Evolutionary conservation across 345 rosid genomes (phyloP).

Genomic region (Brassica rapa): DNA sequence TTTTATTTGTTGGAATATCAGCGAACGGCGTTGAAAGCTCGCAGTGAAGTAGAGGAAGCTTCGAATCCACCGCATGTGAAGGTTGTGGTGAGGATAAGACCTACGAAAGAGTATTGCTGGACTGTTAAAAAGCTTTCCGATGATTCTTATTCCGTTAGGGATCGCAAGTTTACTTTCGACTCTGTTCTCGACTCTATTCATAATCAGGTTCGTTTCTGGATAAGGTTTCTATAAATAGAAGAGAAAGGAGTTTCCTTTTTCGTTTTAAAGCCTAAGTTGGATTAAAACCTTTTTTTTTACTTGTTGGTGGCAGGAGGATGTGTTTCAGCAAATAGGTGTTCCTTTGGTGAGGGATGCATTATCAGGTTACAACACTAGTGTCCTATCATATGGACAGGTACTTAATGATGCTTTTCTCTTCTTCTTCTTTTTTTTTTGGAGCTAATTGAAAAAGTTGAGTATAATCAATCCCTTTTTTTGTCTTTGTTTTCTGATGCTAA

Average conservation of each 20-base stretch:
- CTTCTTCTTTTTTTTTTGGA: background rate
- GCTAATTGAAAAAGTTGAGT: background rate
- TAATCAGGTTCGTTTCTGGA: slow-evolving; percentile 58
- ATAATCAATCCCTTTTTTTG: background rate
- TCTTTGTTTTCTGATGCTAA: slow-evolving; percentile 17
- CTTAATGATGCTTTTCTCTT: background rate
- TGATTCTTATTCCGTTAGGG: slow-evolving; percentile 58
- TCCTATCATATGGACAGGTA: slow-evolving; percentile 96
- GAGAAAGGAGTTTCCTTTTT: too few species aligned
- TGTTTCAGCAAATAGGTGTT: slow-evolving; percentile 72
- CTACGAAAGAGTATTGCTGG: slow-evolving; percentile 47
- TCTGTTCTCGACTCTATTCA: slow-evolving; percentile 74
- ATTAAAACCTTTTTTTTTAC: background rate
- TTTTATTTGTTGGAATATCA: background rate
- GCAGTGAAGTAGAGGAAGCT: slow-evolving; percentile 32
- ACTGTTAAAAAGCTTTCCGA: slow-evolving; percentile 59
- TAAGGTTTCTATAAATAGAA: too few species aligned
- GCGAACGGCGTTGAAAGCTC: slow-evolving; percentile 45
- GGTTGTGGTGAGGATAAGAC: slow-evolving; percentile 87
- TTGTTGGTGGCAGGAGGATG: slow-evolving; percentile 59
- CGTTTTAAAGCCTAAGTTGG: background rate
- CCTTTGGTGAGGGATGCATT: slow-evolving; percentile 81
- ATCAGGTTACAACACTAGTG: slow-evolving; percentile 81
- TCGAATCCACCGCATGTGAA: slow-evolving; percentile 75
- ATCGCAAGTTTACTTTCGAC: slow-evolving; percentile 71